Base-by-base conservation (phyloP, 1,284 basidiomycete genomes). In the Cystobasidium sp. region DNA sequence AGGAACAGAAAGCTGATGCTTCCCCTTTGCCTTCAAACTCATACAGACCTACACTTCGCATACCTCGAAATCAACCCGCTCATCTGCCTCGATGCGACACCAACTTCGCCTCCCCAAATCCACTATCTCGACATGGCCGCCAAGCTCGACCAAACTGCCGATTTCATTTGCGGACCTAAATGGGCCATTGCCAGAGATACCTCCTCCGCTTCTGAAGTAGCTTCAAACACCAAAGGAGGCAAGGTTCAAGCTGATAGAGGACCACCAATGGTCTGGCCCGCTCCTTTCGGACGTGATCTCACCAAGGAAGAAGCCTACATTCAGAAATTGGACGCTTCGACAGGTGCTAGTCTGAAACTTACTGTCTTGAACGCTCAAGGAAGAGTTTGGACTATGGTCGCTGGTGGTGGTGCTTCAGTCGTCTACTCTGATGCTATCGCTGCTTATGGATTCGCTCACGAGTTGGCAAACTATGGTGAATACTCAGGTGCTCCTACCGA, bases 41-140 rank as follows among this genome's bases (percentile, higher is more conserved):
- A 24, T 44, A 22, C 53, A 31, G 75, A 78, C 78, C 81, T 82
- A 75, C 82, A 81, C 80, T 82, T 97, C 83, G 94, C 96, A 53
- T 99, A 99, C 86, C 93, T 99, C 62, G 96, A 99, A 85, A 99
- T 99, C 85, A 99, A 99, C 88, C 97, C 97, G 58, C 89, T 99
- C 75, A 91, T 99, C 81, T 92, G 93, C 81, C 90, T 97, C 80
- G 94, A 97, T 83, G 89, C 87, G 76, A 90, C 88, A 76, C 85
- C 88, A 80, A 87, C 87, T 79, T 88, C 88, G 76, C 86, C 90
- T 79, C 89, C 91, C 71, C 89, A 89, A 77, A 94, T 99, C 81
- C 90, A 92, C 84, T 98, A 96, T 86, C 90, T 99, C 79, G 97
- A 99, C 84, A 98, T 99, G 95, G 97, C 96, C 63, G 95, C 96